Evolutionary conservation across 441 rosid genomes (phyloP).

Genomic region (Erodium chrysanthum): DNA sequence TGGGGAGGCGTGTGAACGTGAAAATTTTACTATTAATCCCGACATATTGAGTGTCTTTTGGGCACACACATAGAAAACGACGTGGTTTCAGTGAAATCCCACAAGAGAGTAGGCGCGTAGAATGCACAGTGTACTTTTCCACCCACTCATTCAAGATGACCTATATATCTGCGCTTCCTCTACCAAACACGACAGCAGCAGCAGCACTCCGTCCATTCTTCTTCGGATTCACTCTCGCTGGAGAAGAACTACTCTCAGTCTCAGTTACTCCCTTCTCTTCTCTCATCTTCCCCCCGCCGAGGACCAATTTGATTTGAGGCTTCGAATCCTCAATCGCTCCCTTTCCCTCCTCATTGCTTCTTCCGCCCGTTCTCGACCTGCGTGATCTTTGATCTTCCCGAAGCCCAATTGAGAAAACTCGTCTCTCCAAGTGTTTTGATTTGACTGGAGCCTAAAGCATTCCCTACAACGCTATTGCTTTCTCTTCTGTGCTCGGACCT

Average conservation of each 20-base stretch:
- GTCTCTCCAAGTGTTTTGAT: background rate
- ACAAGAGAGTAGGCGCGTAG: no score
- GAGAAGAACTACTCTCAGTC: background rate
- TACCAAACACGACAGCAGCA: background rate
- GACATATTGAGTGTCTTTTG: no score
- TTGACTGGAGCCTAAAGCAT: background rate
- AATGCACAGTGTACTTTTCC: background rate
- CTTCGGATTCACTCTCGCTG: background rate
- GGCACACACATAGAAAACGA: no score
- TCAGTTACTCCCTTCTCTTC: background rate
- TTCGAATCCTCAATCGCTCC: background rate
- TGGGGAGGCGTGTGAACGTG: no score
- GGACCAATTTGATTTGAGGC: background rate
- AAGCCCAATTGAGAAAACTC: background rate
- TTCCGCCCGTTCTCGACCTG: background rate
- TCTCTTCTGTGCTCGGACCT: background rate
- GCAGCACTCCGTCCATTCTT: background rate
- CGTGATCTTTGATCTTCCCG: background rate
- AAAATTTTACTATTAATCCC: no score
- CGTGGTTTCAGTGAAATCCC: no score
- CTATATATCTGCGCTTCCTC: background rate
- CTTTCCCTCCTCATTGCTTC: background rate
- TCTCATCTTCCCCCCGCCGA: background rate
- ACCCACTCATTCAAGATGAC: background rate
- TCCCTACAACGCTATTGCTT: background rate